Base-by-base conservation (phyloP, 176 grass and related monocot species). In the Ensete glaucum region DNA sequence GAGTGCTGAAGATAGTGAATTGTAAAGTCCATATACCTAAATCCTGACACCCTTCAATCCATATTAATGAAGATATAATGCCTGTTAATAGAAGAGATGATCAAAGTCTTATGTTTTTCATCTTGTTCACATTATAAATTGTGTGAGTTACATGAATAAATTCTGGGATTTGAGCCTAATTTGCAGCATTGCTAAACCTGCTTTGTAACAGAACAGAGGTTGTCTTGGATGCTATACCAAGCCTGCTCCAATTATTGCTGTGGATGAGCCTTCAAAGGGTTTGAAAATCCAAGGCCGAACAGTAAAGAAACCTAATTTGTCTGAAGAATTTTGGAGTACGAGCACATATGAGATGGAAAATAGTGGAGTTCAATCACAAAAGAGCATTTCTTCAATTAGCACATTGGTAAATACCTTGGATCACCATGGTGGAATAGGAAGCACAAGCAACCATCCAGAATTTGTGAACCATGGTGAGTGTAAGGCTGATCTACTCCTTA, bases 171-270 rank as follows among this genome's bases (percentile, higher is more conserved):
- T 64, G 52, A 50, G 84, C 67, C 78, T 92, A 86, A 92, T 88
- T 78, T 49, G 77, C 66, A 65, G 77, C 78, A 73, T 84, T 78
- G 86, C 75, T 69, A 20, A 86, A 86, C 76, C 86, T 87, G 87
- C 58, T 85, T 97, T 93, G 85, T 76, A 90, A 93, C 93, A 97
- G 93, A 88, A 79, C 93, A 97, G 93, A 90, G 84, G 93, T 97
- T 97, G 87, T 85, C 84, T 97, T 88, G 88, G 85, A 86, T 97
- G 93, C 72, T 97, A 76, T 83, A 53, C 80, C 54, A 93, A 93
- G 57, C 76, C 93, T 64, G 85, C 85, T 81, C 90, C 93, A 26
- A 85, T 88, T 78, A 90, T 58, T 62, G 88, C 90, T 11, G 93
- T 93, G 2, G 85, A 93, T 70, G 84, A 93, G 81, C 93, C 93